Evolutionary conservation across 164 flowering plant species (phyloP).

Genomic region (Magnolia sinica): DNA sequence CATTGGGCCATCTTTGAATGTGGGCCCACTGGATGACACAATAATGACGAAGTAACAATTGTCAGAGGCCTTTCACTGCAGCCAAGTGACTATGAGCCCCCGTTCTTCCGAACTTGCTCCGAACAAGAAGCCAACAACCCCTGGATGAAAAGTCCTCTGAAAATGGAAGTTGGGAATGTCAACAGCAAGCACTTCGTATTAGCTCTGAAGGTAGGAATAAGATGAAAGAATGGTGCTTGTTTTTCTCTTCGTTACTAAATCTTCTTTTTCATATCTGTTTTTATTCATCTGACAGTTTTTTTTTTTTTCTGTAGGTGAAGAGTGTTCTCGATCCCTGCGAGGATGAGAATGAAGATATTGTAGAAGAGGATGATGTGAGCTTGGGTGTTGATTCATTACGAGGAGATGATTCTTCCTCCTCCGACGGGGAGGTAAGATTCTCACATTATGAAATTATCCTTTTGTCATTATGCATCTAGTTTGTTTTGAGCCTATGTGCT

Average conservation of each 20-base stretch:
- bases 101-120: slow-evolving; percentile 77
- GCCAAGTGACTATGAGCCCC: slow-evolving; percentile 95
- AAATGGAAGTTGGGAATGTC: slow-evolving; percentile 91
- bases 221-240: not conserved
- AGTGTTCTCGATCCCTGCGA: slow-evolving; percentile 96
- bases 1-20: not conserved
- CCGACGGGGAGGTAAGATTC: slow-evolving; percentile 69
- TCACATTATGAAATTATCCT: not conserved
- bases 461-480: not conserved
- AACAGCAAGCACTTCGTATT: slow-evolving; percentile 91
- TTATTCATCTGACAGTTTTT: not conserved
- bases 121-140: slow-evolving; percentile 68
- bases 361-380: slow-evolving; percentile 59
- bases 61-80: slow-evolving; percentile 27
- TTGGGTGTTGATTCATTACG: slow-evolving; percentile 66
- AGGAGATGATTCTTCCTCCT: slow-evolving; percentile 45
- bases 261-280: not conserved
- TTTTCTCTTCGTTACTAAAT: not conserved
- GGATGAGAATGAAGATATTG: slow-evolving; percentile 67
- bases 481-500: no score
- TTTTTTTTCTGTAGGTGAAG: slow-evolving; percentile 54
- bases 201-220: slow-evolving; percentile 65
- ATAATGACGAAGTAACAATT: not conserved
- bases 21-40: not conserved
- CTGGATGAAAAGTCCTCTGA: slow-evolving; percentile 75